Base-by-base conservation (phyloP, 2,329 filamentous ascomycete genomes). In the Fusarium scirpi region DNA sequence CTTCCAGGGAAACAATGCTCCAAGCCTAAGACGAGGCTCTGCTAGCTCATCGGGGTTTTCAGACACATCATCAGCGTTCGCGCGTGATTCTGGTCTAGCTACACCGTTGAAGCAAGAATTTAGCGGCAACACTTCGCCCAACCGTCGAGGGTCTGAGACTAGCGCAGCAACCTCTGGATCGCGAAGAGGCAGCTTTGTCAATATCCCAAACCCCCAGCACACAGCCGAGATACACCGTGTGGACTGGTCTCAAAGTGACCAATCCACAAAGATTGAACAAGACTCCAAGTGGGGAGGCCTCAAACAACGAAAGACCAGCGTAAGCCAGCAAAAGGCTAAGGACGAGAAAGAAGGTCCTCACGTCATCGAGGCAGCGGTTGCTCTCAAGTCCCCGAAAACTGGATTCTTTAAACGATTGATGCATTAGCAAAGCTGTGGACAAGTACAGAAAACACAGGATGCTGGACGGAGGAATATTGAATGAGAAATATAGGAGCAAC, bases 161-260 rank as follows among this genome's bases (percentile, higher is more conserved):
- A 71, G 54, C 16, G 68, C 61, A 22, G 32, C 48, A 16, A 49
- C 62, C 29, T 59, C 58, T 16, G 49, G 62, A 25, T 75, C 73
- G 13, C 62, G 73, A 15, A 70, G 66, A 32, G 62, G 68, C 16
- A 75, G 73, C 54, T 44, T 63, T 12, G 55, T 59, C 43, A 64
- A 64, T 22, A 41, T 67, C 4, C 34, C 46, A 51, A 69, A 70
- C 15, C 63, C 69, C n/a, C 72, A 75, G 44, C 59, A 59, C 12
- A 54, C 62, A 15, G 62, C 70, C 15, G 70, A 80, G 30, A 78
- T 82, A 58, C 80, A 82, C 70, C 80, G 83, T 32, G 84, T 85
- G 58, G 87, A 90, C 76, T 90, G 88, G 88, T 85, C 85, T 30
- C 87, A 90, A 74, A 85, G 82, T 71, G 87, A 89, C 66, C 85